Evolutionary conservation across 345 rosid genomes (phyloP).

Genomic region (Brassica rapa): DNA sequence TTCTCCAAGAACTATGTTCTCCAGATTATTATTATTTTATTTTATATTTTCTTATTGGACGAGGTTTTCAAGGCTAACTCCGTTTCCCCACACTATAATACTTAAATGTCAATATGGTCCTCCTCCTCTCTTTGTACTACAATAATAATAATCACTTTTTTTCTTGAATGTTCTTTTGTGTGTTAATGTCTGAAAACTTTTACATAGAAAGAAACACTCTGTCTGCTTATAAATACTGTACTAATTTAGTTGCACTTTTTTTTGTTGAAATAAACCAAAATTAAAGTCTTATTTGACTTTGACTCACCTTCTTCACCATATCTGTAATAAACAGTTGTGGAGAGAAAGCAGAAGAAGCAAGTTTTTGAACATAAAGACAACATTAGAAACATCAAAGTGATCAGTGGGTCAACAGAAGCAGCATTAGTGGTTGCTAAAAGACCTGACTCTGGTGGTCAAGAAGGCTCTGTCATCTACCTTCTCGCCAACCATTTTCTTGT

Average conservation of each 20-base stretch:
- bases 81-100: neutral
- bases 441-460: constrained; percentile 88
- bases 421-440: constrained; percentile 66
- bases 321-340: constrained; percentile 23
- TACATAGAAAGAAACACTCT: neutral
- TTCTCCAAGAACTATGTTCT: constrained; percentile 17
- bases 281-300: neutral
- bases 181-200: neutral
- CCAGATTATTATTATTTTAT: neutral
- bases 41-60: constrained; percentile 11
- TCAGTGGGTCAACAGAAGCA: constrained; percentile 34
- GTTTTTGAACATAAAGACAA: constrained; percentile 41
- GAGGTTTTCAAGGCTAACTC: constrained; percentile 38
- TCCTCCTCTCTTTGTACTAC: constrained; percentile 1
- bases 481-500: constrained; percentile 95
- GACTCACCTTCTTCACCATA: neutral
- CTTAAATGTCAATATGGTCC: constrained; percentile 39
- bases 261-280: constrained; percentile 1
- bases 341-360: constrained; percentile 37
- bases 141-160: constrained; percentile 18
- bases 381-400: constrained; percentile 47
- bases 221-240: neutral
- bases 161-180: constrained; percentile 27
- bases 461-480: constrained; percentile 71
- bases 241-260: constrained; percentile 14